phyloP scores from a whole-genome alignment of 495 filamentous ascomycete species.

The Penicillium cosmopolitanum region DNA sequence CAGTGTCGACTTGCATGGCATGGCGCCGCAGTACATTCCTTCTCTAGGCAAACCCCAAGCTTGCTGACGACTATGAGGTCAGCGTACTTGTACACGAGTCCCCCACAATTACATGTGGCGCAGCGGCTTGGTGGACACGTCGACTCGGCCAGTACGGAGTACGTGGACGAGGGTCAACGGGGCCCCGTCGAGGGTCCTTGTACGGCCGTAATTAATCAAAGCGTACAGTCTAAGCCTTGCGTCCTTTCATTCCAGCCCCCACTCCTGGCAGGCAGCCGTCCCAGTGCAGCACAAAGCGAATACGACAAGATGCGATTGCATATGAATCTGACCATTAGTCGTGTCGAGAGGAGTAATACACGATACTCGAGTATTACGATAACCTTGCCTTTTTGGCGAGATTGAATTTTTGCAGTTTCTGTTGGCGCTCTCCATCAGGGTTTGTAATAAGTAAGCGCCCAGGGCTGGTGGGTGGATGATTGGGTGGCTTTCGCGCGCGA shows the following conservation, averaged over 20 bases:
- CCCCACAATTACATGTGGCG: slow-evolving; percentile 1
- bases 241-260: not conserved
- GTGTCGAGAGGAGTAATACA: not conserved
- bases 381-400: not conserved
- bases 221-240: slow-evolving; percentile 1
- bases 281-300: not conserved
- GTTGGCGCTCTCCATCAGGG: not conserved
- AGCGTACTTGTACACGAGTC: not conserved
- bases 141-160: slow-evolving; percentile 1
- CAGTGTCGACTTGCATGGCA: not conserved
- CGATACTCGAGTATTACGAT: not conserved
- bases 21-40: not conserved
- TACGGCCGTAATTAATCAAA: slow-evolving; percentile 8
- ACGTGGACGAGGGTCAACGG: slow-evolving; percentile 2
- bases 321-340: no score
- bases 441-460: not conserved
- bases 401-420: slow-evolving; percentile 2
- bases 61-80: slow-evolving; percentile 2
- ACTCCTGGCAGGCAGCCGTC: not conserved
- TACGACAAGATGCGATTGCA: not conserved
- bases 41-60: not conserved
- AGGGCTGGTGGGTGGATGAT: not conserved
- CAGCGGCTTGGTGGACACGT: not conserved
- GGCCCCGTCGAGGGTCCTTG: slow-evolving; percentile 1
- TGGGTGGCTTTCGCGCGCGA: slow-evolving; percentile 1